Evolutionary conservation across 768 basidiomycete species (phyloP), one percentile per base, ranked within the genome.

Genomic region (Termitomyces sp.): DNA sequence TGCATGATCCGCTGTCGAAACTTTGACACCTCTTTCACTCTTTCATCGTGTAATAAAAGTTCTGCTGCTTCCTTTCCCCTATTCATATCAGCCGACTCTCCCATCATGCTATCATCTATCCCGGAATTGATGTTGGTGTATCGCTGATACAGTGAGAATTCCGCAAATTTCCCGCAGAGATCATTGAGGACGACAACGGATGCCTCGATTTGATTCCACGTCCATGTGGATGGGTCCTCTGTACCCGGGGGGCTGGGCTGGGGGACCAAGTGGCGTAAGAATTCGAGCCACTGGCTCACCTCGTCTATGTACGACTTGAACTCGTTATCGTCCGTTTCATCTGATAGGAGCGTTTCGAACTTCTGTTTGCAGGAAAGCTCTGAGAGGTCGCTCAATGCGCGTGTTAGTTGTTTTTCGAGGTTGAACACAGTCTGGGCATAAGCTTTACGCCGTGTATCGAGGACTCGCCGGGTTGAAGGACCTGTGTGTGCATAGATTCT

Each of bases 211-310:
- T 62, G 55, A 13, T 29, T 29, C 61, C 58, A 59, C 5, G 55
- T 59, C 61, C 57, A 59, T 29, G 33, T 44, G 1, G 28, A 33
- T 20, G 51, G 55, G 39, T 51, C 56, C 28, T 58, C 52, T 24
- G 18, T 29, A 4, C 31, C 28, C 2, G 34, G 33, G 37, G 41
- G 34, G 20, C 18, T 1, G 8, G 18, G 18, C 22, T 39, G 36
- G 2, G 20, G 33, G 24, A 41, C 9, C 1, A 56, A 13, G 15
- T 26, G 33, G 12, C 37, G 18, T 18, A 58, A 28, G 4, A 54
- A 55, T 20, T 24, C 29, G 26, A 37, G 39, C 60, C 60, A 61
- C 31, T 53, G 50, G 5, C 56, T 28, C 39, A 58, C 26, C 24
- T 61, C 45, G 10, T 45, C 20, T 15, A 26, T 52, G 22, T 61